Evolutionary conservation across 805 yeast species (phyloP).

Genomic region (Kazachstania viticola): DNA sequence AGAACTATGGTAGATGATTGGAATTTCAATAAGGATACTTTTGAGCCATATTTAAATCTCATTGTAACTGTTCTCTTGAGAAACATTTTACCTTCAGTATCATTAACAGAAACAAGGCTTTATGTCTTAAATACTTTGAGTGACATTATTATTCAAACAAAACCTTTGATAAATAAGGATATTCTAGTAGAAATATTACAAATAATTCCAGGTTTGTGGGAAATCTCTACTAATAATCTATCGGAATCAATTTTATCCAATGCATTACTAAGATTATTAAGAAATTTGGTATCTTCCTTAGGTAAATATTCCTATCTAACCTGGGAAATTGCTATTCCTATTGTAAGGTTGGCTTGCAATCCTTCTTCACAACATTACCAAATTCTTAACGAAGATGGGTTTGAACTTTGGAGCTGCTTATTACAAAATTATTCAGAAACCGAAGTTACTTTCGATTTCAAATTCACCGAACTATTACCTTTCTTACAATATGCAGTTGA

Average conservation of each 20-base stretch:
- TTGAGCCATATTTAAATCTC: conserved; percentile 51
- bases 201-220: conserved; percentile 73
- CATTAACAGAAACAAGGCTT: conserved; percentile 65
- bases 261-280: conserved; percentile 43
- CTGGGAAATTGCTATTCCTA: conserved; percentile 48
- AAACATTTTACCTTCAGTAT: conserved; percentile 37
- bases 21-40: conserved; percentile 63
- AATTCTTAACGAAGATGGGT: conserved; percentile 73
- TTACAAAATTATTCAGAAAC: conserved; percentile 46
- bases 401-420: conserved; percentile 68
- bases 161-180: conserved; percentile 45
- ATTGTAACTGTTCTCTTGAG: conserved; percentile 39
- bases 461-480: conserved; percentile 37
- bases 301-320: conserved; percentile 41
- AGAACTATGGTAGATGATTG: conserved; percentile 69
- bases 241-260: conserved; percentile 35
- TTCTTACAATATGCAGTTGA: conserved; percentile 47
- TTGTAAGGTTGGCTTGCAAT: conserved; percentile 52
- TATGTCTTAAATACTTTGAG: conserved; percentile 59
- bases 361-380: conserved; percentile 42
- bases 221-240: conserved; percentile 31
- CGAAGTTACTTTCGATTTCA: conserved; percentile 22
- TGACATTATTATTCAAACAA: conserved; percentile 49
- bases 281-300: conserved; percentile 44
- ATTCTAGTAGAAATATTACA: conserved; percentile 40